Evolutionary conservation across 1,284 basidiomycete species (phyloP), one percentile per base, ranked within the genome.

Genomic region (Chondrostereum purpureum): DNA sequence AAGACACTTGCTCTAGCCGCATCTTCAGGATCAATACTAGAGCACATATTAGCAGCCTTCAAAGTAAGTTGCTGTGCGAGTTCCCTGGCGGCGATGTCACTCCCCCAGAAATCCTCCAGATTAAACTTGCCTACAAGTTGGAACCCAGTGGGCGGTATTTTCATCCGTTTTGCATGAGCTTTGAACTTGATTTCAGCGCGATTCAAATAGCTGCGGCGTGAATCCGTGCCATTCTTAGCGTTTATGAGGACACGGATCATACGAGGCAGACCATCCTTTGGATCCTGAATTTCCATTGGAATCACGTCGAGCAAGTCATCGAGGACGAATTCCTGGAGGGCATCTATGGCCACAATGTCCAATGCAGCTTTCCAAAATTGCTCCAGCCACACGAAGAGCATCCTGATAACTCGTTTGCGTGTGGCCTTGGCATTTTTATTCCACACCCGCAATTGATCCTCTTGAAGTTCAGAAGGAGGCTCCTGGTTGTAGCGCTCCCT

Each of bases 351-450:
- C 5, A 52, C 53, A 1, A 45, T 42, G 47, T 83, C 80, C 5
- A 59, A 54, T 0, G 72, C 67, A 1, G 71, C 63, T 13, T 75
- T 69, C 88, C 89, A 93, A 60, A 90, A 80, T 39, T 72, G 65
- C 51, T 86, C 78, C 22, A 91, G 69, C 91, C 91, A 94, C 13
- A 73, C 68, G 54, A 81, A 74, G 50, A 93, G 59, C 21, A 85
- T 59, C 53, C 80, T 81, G 40, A 78, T 77, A 11, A 90, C 72
- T 11, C 84, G 72, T 42, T 84, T 64, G 39, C 80, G 80, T 16
- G 84, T 71, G 3, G 77, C 76, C 33, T 72, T 62, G 6, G 77
- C 67, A 38, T 69, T 61, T 43, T 73, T 69, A 17, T 66, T 59
- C 78, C 78, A 84, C 8, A 73, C 58, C 4, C 62, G 62, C 19